phyloP scores from a whole-genome alignment of 768 basidiomycete genomes.

The Imleria badia region DNA sequence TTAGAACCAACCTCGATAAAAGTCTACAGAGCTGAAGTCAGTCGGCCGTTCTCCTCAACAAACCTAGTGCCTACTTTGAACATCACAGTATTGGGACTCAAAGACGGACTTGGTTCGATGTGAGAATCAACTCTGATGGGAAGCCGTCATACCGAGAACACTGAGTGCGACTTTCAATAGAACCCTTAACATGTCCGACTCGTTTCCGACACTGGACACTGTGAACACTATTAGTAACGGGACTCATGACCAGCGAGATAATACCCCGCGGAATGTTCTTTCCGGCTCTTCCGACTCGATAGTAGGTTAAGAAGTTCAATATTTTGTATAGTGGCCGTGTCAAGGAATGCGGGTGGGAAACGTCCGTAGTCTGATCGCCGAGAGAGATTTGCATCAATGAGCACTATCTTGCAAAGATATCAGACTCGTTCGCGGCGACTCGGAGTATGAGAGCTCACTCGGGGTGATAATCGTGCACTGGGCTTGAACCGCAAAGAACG shows the following conservation, averaged over 20 bases:
- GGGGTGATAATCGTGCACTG: background rate
- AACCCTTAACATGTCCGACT: background rate
- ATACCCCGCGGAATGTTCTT: too few species aligned
- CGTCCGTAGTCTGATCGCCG: too few species aligned
- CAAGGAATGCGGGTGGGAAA: background rate
- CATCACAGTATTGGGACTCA: too few species aligned
- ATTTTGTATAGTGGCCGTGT: background rate
- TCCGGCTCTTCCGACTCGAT: too few species aligned
- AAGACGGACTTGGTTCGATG: background rate
- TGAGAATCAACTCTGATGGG: background rate
- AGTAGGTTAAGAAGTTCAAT: background rate
- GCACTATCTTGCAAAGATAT: background rate
- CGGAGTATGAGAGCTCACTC: background rate
- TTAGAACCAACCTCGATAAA: too few species aligned
- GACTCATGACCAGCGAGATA: too few species aligned
- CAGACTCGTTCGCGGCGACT: background rate
- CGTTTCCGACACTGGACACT: background rate
- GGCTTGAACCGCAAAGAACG: background rate
- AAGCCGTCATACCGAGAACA: background rate
- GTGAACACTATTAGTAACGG: too few species aligned
- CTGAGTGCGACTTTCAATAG: background rate
- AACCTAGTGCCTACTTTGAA: background rate
- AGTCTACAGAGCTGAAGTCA: too few species aligned
- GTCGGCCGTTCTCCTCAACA: background rate
- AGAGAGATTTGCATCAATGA: background rate